phyloP scores from a whole-genome alignment of 2,329 filamentous ascomycete species.

The Alternaria conjuncta region DNA sequence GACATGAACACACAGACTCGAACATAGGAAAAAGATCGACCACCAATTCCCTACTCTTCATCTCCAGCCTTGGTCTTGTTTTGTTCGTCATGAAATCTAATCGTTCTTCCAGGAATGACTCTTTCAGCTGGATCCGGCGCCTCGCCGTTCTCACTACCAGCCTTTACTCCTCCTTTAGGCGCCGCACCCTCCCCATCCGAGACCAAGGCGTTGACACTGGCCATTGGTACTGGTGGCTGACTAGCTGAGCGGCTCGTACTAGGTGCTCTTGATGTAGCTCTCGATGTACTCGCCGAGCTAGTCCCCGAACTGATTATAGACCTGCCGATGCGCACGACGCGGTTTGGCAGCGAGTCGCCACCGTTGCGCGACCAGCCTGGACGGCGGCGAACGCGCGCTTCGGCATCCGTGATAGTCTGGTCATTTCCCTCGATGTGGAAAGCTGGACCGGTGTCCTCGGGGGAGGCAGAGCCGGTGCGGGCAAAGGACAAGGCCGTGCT shows the following conservation, averaged over 20 bases:
- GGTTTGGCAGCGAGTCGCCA: conserved; percentile 32
- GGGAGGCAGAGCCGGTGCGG: conserved; percentile 9
- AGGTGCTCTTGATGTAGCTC: conserved; percentile 1
- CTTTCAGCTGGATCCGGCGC: neutral
- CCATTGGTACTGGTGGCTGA: neutral
- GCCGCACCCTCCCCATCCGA: neutral
- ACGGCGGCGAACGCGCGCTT: conserved; percentile 31
- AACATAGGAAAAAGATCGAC: neutral
- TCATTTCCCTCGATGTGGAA: conserved; percentile 39
- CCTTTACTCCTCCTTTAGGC: neutral
- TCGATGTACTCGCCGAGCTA: conserved; percentile 7
- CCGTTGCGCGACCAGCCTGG: conserved; percentile 28
- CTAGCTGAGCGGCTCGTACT: neutral
- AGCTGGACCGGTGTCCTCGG: conserved; percentile 33
- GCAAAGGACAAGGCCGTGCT: conserved; percentile 53
- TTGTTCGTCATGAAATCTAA: conserved; percentile 39
- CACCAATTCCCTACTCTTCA: neutral
- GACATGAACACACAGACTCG: neutral
- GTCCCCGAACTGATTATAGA: conserved; percentile 37
- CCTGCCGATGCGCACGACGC: conserved; percentile 45
- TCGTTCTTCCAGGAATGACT: conserved; percentile 27
- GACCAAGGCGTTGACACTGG: neutral
- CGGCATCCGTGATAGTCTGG: conserved; percentile 25
- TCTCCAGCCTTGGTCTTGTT: neutral
- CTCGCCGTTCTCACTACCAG: neutral